Evolutionary conservation across 2,329 filamentous ascomycete species (phyloP), one percentile per base, ranked within the genome.

Genomic region (Penicillium sp.): DNA sequence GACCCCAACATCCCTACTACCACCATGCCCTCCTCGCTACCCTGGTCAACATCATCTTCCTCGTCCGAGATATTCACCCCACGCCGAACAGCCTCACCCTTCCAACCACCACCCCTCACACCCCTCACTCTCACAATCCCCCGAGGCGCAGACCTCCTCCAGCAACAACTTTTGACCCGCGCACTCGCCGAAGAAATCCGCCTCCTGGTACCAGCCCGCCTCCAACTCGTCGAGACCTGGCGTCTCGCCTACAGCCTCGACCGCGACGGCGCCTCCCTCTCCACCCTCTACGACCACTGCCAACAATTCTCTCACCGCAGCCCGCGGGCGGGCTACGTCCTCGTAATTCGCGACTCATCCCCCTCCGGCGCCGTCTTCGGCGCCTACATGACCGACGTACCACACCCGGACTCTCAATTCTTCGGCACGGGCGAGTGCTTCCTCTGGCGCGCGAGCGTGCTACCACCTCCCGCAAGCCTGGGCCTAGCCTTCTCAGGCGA

Each of bases 351-450:
- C 70, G 95, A 99, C 76, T 86, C 86, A 22, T 78, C 74, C 17
- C 69, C 75, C 3, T 70, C 72, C 26, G 73, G 75, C 53, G 73
- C 79, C 28, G 85, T 92, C 45, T 99, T 99, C 75, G 95, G 95
- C 73, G 93, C 93, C 57, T 98, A 98, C 77, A 87, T 98, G 58
- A 96, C 92, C 56, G 94, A 99, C 75, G 84, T 91, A 55, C 93
- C 94, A 12, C 91, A 90, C 69, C 91, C 92, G 0, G 83, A 88
- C 1, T 80, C 92, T 2, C 91, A 93, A 66, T 99, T 97, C 82
- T 99, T 91, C 77, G 95, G 95, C 72, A 97, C 92, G 13, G 95
- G 95, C 71, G 95, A 99, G 78, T 98, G 94, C 79, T 99, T 96
- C 77, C 86, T 96, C 66, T 96, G 92, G 92, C 87, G 91, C 53